Conservation (phyloP, 202 grass and related monocot genomes). For the Panicum hallii region DNA sequence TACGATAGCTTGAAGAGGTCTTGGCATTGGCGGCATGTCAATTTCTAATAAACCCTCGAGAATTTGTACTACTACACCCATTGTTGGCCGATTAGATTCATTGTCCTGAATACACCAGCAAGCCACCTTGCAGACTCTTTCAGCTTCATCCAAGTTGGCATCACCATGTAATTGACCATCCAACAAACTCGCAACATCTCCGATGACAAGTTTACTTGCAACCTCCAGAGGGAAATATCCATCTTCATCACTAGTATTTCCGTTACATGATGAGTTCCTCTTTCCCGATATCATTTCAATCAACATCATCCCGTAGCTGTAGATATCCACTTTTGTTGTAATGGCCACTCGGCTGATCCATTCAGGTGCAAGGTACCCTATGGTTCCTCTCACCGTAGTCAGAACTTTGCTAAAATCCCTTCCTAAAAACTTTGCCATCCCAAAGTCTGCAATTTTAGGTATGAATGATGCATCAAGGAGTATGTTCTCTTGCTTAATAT, state of each 20-base stretch:
- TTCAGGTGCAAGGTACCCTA: no score
- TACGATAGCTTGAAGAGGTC: background rate
- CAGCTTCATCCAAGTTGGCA: background rate
- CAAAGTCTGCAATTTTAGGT: no score
- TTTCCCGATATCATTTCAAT: background rate
- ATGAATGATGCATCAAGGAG: no score
- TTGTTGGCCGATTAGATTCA: background rate
- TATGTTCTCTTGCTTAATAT: no score
- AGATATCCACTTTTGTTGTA: no score
- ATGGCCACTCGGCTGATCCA: no score
- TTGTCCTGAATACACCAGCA: background rate
- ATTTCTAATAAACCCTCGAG: background rate
- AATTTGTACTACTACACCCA: conserved; percentile 6
- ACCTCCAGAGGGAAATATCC: conserved; percentile 41
- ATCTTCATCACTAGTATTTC: background rate
- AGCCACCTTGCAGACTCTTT: background rate
- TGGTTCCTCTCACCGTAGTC: no score
- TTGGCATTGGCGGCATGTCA: background rate
- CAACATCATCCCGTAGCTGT: no score
- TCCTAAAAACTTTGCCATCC: no score
- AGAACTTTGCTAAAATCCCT: no score
- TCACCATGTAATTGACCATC: conserved; percentile 20
- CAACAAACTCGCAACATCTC: conserved; percentile 24
- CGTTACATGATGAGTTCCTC: background rate
- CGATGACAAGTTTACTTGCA: conserved; percentile 29